Conservation (phyloP, 108 stramenopile species). For the Conticribra guillardii region DNA sequence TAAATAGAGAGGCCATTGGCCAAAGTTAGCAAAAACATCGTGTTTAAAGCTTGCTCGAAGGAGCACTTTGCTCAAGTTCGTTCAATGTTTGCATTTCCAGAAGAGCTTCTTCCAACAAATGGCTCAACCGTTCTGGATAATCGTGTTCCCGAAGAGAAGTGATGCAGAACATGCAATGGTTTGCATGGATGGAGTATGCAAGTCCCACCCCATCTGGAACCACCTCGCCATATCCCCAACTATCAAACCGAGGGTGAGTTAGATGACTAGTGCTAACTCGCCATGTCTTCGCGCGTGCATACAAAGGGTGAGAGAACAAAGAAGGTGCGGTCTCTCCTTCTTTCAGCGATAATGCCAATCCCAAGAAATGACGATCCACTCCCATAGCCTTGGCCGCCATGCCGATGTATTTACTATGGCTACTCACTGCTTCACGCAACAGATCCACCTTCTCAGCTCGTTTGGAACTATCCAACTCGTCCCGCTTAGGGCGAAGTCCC, state of each 20-base stretch:
- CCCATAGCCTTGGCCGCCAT: conserved; percentile 78
- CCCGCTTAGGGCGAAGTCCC: conserved; percentile 53
- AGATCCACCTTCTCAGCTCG: conserved; percentile 59
- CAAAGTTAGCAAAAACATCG: neutral
- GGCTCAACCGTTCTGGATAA: conserved; percentile 68
- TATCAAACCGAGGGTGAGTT: conserved; percentile 86
- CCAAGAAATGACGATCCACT: conserved; percentile 88
- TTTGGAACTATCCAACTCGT: conserved; percentile 42
- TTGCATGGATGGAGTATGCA: conserved; percentile 83
- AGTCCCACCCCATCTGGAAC: conserved; percentile 90
- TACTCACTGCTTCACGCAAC: conserved; percentile 65
- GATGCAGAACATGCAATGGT: conserved; percentile 77
- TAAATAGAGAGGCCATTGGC: neutral
- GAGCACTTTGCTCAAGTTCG: conserved; percentile 51
- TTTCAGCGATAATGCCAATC: conserved; percentile 66
- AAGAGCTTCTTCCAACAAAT: conserved; percentile 82
- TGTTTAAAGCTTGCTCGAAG: conserved; percentile 70
- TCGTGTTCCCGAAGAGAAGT: conserved; percentile 68
- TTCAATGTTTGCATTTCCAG: conserved; percentile 80
- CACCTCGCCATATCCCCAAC: conserved; percentile 94
- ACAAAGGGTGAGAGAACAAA: conserved; percentile 78
- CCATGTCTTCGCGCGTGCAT: conserved; percentile 84
- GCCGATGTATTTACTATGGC: conserved; percentile 76
- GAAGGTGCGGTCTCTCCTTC: conserved; percentile 65
- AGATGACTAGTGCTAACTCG: conserved; percentile 88